These are phyloP conservation scores for Acanthamoeba triangularis DNA, from an alignment of 208 protist genomes.

Conservation along the genomic window DNA sequence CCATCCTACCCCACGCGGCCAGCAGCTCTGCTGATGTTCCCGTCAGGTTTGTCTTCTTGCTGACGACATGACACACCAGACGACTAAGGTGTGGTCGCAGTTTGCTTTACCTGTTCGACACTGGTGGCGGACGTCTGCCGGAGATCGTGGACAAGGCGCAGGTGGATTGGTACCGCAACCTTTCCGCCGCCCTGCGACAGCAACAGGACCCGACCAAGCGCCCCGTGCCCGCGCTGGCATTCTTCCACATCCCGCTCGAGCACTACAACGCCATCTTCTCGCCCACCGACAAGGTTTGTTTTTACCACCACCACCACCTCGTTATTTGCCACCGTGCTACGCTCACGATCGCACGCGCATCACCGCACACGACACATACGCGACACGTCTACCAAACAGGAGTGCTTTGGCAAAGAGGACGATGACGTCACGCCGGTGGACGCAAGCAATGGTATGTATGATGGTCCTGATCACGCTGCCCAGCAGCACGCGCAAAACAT, in stretches of 20 bases:
- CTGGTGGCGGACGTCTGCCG: background rate
- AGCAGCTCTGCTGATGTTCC: background rate
- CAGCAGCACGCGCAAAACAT: background rate
- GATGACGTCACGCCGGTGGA: background rate
- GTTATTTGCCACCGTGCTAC: background rate
- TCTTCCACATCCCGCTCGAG: slow-evolving; percentile 82
- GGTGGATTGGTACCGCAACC: slow-evolving; percentile 77
- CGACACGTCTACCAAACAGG: background rate
- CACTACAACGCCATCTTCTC: slow-evolving; percentile 74
- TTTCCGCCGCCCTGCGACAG: background rate
- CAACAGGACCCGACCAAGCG: background rate
- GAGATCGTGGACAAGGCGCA: slow-evolving; percentile 77
- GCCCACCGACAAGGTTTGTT: background rate
- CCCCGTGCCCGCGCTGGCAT: slow-evolving; percentile 47
- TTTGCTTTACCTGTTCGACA: slow-evolving; percentile 51
- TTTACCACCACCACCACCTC: no score
- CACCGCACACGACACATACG: background rate
- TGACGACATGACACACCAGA: background rate
- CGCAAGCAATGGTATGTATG: background rate
- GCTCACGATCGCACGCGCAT: background rate
- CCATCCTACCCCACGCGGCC: slow-evolving; percentile 13
- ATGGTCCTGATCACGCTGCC: background rate
- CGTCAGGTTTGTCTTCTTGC: background rate
- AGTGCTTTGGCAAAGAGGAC: background rate
- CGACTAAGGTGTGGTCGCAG: background rate